phyloP scores from a whole-genome alignment of 306 rosid genomes.

The Luffa aegyptiaca region DNA sequence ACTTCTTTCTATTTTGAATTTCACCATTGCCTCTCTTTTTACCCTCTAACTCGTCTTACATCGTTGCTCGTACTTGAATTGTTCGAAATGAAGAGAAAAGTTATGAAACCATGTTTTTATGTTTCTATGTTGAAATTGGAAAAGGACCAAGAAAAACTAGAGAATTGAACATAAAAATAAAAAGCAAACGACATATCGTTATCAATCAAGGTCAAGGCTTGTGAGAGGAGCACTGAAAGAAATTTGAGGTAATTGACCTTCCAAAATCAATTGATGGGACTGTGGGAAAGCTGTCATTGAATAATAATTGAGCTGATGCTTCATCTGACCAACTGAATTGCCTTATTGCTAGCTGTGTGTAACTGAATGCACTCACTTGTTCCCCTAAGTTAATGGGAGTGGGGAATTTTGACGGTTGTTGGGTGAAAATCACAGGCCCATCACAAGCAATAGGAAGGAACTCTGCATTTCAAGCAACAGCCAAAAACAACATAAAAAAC shows the following conservation, averaged over 20 bases:
- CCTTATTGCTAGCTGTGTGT: background rate
- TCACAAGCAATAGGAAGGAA: background rate
- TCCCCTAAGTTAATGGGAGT: background rate
- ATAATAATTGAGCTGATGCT: conserved; percentile 7
- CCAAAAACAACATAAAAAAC: background rate
- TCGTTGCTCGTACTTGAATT: background rate
- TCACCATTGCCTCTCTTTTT: background rate
- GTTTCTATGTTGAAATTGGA: background rate
- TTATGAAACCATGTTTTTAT: background rate
- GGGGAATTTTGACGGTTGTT: background rate
- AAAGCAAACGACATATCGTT: background rate
- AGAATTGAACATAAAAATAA: background rate
- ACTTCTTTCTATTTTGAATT: background rate
- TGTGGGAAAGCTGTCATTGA: background rate
- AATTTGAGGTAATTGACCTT: background rate
- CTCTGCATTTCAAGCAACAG: background rate
- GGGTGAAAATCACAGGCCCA: conserved; percentile 2
- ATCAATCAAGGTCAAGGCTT: background rate
- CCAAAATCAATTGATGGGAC: background rate
- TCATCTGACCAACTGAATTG: conserved; percentile 7
- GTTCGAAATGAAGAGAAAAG: background rate
- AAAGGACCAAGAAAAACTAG: background rate
- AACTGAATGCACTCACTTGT: background rate
- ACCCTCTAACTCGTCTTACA: background rate
- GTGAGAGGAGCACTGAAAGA: background rate